These are phyloP conservation scores for Podaxis sp. DNA, from an alignment of 768 basidiomycete species.

Conservation along the genomic window DNA sequence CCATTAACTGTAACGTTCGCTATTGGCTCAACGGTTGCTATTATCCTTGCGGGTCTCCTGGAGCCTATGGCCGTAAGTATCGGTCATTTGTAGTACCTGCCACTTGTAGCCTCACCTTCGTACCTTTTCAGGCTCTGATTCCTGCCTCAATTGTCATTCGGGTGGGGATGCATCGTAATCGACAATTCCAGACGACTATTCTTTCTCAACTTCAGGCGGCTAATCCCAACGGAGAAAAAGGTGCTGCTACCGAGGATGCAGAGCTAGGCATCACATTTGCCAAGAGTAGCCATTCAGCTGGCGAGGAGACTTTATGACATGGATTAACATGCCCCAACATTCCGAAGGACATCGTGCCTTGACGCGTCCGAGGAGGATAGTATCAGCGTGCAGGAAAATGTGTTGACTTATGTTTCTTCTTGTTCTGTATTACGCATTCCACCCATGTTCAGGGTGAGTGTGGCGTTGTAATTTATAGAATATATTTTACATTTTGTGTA, in stretches of 20 bases:
- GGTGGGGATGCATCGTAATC: not conserved
- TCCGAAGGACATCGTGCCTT: too few relatives aligned
- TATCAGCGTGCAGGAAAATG: too few relatives aligned
- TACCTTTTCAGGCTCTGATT: not conserved
- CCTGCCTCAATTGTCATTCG: conserved; percentile 2
- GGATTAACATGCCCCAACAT: too few relatives aligned
- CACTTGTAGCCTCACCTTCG: not conserved
- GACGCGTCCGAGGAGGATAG: too few relatives aligned
- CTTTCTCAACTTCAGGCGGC: not conserved
- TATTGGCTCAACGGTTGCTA: not conserved
- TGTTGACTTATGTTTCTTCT: too few relatives aligned
- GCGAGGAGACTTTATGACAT: not conserved
- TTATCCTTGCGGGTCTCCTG: not conserved
- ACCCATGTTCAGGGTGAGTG: too few relatives aligned
- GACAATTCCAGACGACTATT: not conserved
- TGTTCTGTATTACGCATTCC: too few relatives aligned
- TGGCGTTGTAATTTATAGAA: too few relatives aligned
- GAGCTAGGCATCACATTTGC: not conserved
- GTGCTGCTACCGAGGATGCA: not conserved
- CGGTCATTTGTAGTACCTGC: not conserved
- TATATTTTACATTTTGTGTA: too few relatives aligned
- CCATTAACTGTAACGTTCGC: not conserved
- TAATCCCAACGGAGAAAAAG: not conserved
- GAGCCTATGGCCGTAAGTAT: not conserved
- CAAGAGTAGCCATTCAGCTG: not conserved